A percentile compares a stretch with the other conserved stretches of the same genome.
phyloP scores from a whole-genome alignment of 1,139 yeast species.

The Pichia sp. region DNA sequence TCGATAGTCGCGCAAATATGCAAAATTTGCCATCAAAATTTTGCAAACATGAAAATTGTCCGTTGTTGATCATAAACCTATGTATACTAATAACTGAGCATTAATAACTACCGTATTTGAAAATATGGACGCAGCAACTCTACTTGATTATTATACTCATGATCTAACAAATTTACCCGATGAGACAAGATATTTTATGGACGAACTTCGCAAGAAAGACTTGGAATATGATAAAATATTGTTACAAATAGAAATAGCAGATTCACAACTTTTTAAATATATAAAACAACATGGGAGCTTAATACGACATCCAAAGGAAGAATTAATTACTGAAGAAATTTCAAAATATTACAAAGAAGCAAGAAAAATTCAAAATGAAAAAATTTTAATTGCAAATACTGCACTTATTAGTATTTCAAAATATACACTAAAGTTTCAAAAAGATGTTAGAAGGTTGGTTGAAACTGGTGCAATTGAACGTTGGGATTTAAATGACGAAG shows the following conservation, averaged over 20 bases:
- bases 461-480: conserved; percentile 74
- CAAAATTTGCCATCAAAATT: no score
- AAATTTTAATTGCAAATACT: conserved; percentile 73
- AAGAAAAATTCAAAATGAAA: conserved; percentile 64
- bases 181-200: conserved; percentile 73
- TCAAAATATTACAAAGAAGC: conserved; percentile 61
- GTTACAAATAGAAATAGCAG: conserved; percentile 64
- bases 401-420: conserved; percentile 71
- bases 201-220: conserved; percentile 73
- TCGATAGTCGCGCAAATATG: not conserved
- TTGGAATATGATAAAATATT: conserved; percentile 58
- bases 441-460: conserved; percentile 69
- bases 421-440: conserved; percentile 66
- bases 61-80: no score
- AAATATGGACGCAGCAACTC: conserved; percentile 65
- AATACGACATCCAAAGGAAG: conserved; percentile 78
- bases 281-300: conserved; percentile 80
- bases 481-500: conserved; percentile 18
- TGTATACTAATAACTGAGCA: no score
- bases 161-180: conserved; percentile 84
- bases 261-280: conserved; percentile 72
- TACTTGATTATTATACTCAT: conserved; percentile 67
- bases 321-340: conserved; percentile 57
- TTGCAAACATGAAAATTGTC: no score
- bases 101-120: no score